Base-by-base conservation (phyloP, 306 rosid species). In the Rosa multiflora region DNA sequence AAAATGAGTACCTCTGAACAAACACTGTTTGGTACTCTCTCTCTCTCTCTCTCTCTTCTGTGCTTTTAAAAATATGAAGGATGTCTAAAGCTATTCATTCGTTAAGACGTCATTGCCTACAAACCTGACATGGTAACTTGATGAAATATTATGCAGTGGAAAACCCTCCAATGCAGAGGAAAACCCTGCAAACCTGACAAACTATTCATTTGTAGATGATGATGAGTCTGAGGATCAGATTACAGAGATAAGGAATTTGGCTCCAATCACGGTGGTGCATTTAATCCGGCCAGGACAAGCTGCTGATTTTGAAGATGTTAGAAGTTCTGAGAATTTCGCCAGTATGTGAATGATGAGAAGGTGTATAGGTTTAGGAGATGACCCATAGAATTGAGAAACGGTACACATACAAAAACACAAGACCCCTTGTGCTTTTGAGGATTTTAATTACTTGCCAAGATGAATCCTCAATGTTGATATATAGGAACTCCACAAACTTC, bases 331-430 rank as follows among this genome's bases (percentile, higher is more conserved):
- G 40, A 82, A 70, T 77, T 87, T 83, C 67, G 32, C 10, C 46
- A 76, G 84, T 7, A 20, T 7, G 26, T 87, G 51, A 71, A 87
- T 83, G 80, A 88, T 56, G 56, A 78, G 76, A 78, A n/a, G 64
- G 13, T 58, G 37, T 59, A n/a, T 23, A 59, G 66, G 29, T n/a
- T 21, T n/a, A n/a, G 66, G 66, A 59, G 66, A 59, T 59, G 32
- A 21, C 35, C 10, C 29, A n/a, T n/a, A 59, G 4, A 59, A 53
- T 15, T 53, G 59, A 53, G 59, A 53, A 53, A 53, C 59, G 10
- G n/a, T 53, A 18, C 8, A 18, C 59, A 18, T 18, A 53, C 59
- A 18, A 18, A 53, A 53, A 53, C 59, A 18, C 59, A 53, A 6
- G 21, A 18, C 10, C 23, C 21, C 23, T 17, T 17, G 8, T 18